Conservation (phyloP, 306 rosid genomes). For the Quercus variabilis region DNA sequence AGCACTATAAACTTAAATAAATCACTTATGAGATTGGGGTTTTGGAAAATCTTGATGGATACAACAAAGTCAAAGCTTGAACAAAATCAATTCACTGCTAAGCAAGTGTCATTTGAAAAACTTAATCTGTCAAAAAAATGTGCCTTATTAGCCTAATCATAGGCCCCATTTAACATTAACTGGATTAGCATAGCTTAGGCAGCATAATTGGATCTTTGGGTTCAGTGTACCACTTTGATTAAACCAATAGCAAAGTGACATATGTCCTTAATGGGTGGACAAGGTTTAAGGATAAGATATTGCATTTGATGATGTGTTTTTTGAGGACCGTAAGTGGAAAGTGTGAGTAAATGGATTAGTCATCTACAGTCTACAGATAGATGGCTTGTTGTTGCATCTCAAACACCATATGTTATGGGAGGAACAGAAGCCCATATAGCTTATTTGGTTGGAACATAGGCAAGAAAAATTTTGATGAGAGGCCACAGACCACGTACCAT, state of each 20-base stretch:
- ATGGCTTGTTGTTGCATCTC: constrained; percentile 59
- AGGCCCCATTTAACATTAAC: neutral
- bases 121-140: neutral
- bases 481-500: constrained; percentile 59
- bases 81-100: neutral
- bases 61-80: neutral
- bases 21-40: no score
- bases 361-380: neutral
- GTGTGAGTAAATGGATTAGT: constrained; percentile 7
- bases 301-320: neutral
- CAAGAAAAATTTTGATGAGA: constrained; percentile 33
- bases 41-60: no score
- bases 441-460: constrained; percentile 78
- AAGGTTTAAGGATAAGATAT: constrained; percentile 30
- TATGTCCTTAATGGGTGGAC: constrained; percentile 1
- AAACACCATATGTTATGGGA: constrained; percentile 29
- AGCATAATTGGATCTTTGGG: constrained; percentile 13
- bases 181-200: neutral
- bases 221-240: neutral
- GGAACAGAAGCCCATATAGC: constrained; percentile 41
- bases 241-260: constrained; percentile 2
- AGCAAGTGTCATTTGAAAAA: neutral
- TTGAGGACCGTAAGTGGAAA: neutral
- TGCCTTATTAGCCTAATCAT: neutral
- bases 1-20: no score